A percentile compares a stretch with the other conserved stretches of the same genome.
phyloP scores from a whole-genome alignment of 1,284 basidiomycete species.

The Malassezia yamatoensis region DNA sequence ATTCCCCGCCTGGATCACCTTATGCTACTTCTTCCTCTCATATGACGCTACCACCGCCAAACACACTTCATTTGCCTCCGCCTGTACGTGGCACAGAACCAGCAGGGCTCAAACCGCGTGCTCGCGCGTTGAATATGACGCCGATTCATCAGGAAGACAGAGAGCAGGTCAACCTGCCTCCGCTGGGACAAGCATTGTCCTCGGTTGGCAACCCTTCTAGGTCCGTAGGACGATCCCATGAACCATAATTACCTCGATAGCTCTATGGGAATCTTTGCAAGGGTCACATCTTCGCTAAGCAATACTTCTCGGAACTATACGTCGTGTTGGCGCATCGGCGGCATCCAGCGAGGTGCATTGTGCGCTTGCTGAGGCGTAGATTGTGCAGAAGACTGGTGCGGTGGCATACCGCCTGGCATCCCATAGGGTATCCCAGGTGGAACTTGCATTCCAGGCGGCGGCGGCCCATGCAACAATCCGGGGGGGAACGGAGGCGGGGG shows the following conservation, averaged over 20 bases:
- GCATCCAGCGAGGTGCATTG: too few relatives aligned
- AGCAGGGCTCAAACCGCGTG: not conserved
- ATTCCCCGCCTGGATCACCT: conserved; percentile 20
- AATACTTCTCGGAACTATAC: too few relatives aligned
- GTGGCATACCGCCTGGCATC: not conserved
- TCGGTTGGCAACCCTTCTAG: not conserved
- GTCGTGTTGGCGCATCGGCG: too few relatives aligned
- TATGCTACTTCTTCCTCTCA: not conserved
- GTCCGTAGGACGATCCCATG: not conserved
- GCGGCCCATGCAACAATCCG: not conserved
- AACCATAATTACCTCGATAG: not conserved
- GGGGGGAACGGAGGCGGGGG: not conserved
- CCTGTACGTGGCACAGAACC: conserved; percentile 1
- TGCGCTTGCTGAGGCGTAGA: too few relatives aligned
- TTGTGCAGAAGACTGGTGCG: too few relatives aligned
- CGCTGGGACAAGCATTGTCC: conserved; percentile 9
- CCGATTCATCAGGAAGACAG: conserved; percentile 15
- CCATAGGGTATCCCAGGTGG: not conserved
- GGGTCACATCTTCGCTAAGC: too few relatives aligned
- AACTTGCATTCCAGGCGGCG: not conserved
- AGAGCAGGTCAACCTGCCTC: not conserved
- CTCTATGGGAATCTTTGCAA: too few relatives aligned
- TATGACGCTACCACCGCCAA: not conserved
- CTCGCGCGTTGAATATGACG: conserved; percentile 17
- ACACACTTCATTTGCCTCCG: not conserved